These are phyloP conservation scores for Trichosanthes cucumerina DNA, from an alignment of 306 rosid genomes.

Conservation along the genomic window DNA sequence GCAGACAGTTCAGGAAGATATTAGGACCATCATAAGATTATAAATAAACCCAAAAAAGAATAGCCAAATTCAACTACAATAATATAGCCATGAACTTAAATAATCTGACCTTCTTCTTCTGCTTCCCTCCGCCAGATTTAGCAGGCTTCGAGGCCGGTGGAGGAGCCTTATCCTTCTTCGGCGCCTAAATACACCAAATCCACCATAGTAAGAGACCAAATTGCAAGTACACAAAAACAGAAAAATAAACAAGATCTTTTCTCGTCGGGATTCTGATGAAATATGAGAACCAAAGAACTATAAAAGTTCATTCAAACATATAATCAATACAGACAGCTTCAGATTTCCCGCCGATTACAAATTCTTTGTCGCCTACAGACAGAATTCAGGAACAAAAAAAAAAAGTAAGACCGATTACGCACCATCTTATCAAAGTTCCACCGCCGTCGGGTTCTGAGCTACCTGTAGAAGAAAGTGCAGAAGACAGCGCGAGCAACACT, in stretches of 20 bases:
- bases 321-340: neutral
- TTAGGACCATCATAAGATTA: neutral
- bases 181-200: neutral
- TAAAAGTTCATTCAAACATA: neutral
- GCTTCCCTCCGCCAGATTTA: constrained; percentile 11
- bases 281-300: neutral
- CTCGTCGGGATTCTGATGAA: neutral
- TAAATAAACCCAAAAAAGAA: neutral
- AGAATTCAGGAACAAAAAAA: neutral
- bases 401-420: neutral
- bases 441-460: neutral
- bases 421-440: neutral
- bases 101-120: constrained; percentile 9
- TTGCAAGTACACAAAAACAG: neutral
- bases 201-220: neutral
- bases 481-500: neutral
- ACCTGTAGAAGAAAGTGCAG: neutral
- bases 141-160: constrained; percentile 12
- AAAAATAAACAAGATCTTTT: neutral
- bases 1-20: neutral
- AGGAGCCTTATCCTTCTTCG: constrained; percentile 11
- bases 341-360: neutral
- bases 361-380: neutral
- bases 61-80: neutral
- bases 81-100: neutral